Percentiles rank a stretch among this genome's conserved stretches.
These are phyloP conservation scores for Lagerstroemia speciosa DNA, from an alignment of 345 rosid species.

Conservation along the genomic window DNA sequence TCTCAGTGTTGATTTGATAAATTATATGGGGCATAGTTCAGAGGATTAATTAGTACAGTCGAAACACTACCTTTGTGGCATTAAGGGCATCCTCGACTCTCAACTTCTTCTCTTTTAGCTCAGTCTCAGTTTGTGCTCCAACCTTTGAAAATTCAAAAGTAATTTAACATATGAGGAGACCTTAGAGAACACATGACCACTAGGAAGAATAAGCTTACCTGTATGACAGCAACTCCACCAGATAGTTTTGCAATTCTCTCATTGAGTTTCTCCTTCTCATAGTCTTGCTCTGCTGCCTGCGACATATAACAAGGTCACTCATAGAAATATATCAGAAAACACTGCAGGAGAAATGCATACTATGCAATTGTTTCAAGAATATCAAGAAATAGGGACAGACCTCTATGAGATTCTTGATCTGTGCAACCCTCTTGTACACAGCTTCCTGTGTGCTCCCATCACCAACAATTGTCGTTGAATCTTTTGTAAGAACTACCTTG, in stretches of 20 bases:
- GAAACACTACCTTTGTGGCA: constrained; percentile 71
- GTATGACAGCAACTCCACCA: constrained; percentile 77
- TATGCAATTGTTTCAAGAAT: neutral
- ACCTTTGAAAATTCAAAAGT: constrained; percentile 29
- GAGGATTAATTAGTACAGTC: neutral
- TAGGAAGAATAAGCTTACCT: no score
- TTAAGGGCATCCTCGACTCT: constrained; percentile 99
- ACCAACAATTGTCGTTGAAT: constrained; percentile 78
- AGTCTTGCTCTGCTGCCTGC: constrained; percentile 85
- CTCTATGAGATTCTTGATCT: constrained; percentile 86
- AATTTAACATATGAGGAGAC: neutral
- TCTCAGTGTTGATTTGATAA: neutral
- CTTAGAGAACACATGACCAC: no score
- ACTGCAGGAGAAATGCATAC: neutral
- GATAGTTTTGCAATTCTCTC: constrained; percentile 93
- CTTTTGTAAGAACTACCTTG: constrained; percentile 93
- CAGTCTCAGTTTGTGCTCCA: constrained; percentile 85
- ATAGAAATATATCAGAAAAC: neutral
- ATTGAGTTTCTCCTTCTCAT: constrained; percentile 84
- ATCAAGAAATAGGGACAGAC: constrained; percentile 11
- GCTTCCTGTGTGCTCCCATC: constrained; percentile 98
- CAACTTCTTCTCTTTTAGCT: constrained; percentile 89
- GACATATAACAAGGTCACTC: neutral
- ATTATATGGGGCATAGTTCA: neutral
- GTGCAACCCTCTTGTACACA: constrained; percentile 82